Conservation (phyloP, 1,139 yeast species). For the Arxiozyma telluris region DNA sequence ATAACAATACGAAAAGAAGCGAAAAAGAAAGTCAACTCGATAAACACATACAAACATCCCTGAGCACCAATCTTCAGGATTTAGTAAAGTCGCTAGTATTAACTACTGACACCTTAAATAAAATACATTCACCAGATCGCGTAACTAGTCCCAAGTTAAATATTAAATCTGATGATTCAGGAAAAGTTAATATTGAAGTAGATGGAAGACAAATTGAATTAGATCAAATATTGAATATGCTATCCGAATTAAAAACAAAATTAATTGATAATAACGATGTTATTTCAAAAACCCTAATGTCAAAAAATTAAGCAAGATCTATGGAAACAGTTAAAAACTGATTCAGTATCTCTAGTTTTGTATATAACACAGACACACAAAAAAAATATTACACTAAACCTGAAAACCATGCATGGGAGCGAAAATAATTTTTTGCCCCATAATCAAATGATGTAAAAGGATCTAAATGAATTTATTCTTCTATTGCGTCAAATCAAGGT, state of each 20-base stretch:
- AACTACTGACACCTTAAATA: slow-evolving; percentile 4
- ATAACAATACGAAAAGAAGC: too few species aligned
- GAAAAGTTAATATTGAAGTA: background rate
- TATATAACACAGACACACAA: background rate
- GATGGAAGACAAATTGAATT: background rate
- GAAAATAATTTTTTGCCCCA: too few species aligned
- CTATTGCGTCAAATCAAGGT: too few species aligned
- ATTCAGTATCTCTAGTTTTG: background rate
- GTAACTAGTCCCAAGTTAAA: background rate
- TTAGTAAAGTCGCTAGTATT: slow-evolving; percentile 3
- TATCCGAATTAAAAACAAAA: background rate
- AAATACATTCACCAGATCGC: background rate
- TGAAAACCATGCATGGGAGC: too few species aligned
- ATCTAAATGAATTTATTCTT: too few species aligned
- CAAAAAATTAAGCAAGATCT: background rate
- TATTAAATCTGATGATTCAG: background rate
- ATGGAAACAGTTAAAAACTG: background rate
- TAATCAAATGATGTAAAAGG: too few species aligned
- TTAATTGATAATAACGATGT: slow-evolving; percentile 1
- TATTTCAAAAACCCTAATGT: background rate
- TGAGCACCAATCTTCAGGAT: background rate
- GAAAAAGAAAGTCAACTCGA: background rate
- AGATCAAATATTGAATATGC: background rate
- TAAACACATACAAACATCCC: background rate
- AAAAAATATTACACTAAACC: too few species aligned